phyloP scores from a whole-genome alignment of 2,329 filamentous ascomycete species.

The Falciphora oryzae region DNA sequence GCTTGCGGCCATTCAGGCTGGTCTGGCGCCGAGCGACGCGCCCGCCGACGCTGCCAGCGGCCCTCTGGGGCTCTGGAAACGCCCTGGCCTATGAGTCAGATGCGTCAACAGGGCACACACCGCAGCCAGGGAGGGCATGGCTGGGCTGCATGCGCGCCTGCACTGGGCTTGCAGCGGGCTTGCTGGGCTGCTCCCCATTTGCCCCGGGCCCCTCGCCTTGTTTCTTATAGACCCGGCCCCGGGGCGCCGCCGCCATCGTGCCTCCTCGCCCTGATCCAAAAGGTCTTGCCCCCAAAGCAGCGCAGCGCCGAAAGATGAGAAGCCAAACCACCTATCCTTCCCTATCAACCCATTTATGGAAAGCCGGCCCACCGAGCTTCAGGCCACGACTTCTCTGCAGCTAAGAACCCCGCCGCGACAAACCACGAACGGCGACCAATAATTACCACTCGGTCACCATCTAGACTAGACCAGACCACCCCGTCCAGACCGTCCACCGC shows the following conservation, averaged over 20 bases:
- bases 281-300: background rate
- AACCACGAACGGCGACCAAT: background rate
- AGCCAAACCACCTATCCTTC: background rate
- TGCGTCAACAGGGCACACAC: background rate
- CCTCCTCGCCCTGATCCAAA: background rate
- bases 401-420: background rate
- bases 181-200: background rate
- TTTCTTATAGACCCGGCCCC: background rate
- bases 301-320: conserved; percentile 1
- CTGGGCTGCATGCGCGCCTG: background rate
- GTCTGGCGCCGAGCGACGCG: background rate
- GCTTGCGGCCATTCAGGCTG: too few relatives aligned
- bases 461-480: background rate
- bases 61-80: background rate
- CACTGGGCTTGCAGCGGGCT: background rate
- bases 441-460: background rate
- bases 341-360: background rate
- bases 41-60: background rate
- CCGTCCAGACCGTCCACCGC: background rate
- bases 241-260: background rate
- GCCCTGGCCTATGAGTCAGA: background rate
- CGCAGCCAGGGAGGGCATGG: background rate
- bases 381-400: conserved; percentile 2
- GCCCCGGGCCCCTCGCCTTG: background rate
- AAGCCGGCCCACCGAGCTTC: conserved; percentile 4